These are phyloP conservation scores for Boeremia exigua DNA, from an alignment of 2,329 filamentous ascomycete species.

Conservation along the genomic window DNA sequence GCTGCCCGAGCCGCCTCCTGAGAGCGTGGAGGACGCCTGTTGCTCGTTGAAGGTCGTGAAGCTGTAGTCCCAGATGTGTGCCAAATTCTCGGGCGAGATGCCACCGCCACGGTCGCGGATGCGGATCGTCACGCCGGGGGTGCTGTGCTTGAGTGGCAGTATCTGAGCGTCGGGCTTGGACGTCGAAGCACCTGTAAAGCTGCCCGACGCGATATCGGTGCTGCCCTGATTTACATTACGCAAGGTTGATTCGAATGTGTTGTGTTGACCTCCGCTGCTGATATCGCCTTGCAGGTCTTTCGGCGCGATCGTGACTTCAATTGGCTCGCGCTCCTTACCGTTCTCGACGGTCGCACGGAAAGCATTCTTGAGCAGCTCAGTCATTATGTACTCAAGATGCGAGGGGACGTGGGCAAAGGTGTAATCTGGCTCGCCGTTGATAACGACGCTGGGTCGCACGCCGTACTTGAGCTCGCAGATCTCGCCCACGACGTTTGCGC, in stretches of 20 bases:
- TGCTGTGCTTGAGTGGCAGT: constrained; percentile 56
- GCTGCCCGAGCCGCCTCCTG: constrained; percentile 43
- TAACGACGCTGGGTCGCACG: constrained; percentile 76
- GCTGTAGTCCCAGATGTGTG: constrained; percentile 94
- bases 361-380: constrained; percentile 94
- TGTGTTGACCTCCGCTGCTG: constrained; percentile 5
- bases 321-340: constrained; percentile 76
- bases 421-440: constrained; percentile 87
- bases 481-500: constrained; percentile 89
- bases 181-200: constrained; percentile 34
- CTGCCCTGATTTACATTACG: constrained; percentile 41
- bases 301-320: constrained; percentile 90
- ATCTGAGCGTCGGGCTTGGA: constrained; percentile 47
- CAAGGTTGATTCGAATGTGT: neutral
- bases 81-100: constrained; percentile 81
- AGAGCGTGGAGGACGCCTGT: constrained; percentile 54
- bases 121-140: constrained; percentile 88
- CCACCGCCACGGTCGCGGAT: constrained; percentile 96
- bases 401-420: constrained; percentile 93
- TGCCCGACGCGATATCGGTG: constrained; percentile 37
- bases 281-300: constrained; percentile 19
- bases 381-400: constrained; percentile 96
- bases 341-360: constrained; percentile 92
- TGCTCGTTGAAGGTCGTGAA: constrained; percentile 92
- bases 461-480: constrained; percentile 98